Conservation (phyloP, 345 rosid species). For the Lepidium didymum region DNA sequence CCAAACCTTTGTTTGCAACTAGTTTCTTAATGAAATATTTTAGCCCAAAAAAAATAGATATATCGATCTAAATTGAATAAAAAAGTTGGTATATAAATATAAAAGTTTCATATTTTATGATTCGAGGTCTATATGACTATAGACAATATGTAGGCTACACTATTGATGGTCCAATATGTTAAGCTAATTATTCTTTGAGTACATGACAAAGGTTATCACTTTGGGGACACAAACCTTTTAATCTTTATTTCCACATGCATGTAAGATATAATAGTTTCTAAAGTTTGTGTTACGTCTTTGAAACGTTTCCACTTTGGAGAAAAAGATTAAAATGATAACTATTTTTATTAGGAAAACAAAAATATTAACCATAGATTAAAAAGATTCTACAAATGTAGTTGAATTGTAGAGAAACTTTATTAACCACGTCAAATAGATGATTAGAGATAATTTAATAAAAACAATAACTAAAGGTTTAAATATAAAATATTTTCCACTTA, state of each 20-base stretch:
- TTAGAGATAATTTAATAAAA: not conserved
- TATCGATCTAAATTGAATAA: too few relatives aligned
- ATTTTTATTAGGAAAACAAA: not conserved
- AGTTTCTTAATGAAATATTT: too few relatives aligned
- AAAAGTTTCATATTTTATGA: not conserved
- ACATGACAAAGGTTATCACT: not conserved
- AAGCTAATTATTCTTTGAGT: not conserved
- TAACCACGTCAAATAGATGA: not conserved
- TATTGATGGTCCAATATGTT: conserved; percentile 15
- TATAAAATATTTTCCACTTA: too few relatives aligned
- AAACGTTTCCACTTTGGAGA: conserved; percentile 17
- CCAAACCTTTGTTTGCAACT: too few relatives aligned
- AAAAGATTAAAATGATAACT: not conserved
- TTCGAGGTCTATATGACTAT: not conserved
- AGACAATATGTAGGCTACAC: not conserved
- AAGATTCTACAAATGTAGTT: not conserved
- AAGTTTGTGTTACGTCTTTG: conserved; percentile 10
- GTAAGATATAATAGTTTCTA: conserved; percentile 4
- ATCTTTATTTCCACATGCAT: conserved; percentile 18
- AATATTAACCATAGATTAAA: not conserved
- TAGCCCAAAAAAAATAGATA: too few relatives aligned
- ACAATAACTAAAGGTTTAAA: too few relatives aligned
- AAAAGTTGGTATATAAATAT: not conserved
- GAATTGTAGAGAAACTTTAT: not conserved
- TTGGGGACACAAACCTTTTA: conserved; percentile 9